A percentile compares a stretch with the other conserved stretches of the same genome.
Evolutionary conservation across 495 filamentous ascomycete species (phyloP).

Genomic region (Apiosordaria backusii): DNA sequence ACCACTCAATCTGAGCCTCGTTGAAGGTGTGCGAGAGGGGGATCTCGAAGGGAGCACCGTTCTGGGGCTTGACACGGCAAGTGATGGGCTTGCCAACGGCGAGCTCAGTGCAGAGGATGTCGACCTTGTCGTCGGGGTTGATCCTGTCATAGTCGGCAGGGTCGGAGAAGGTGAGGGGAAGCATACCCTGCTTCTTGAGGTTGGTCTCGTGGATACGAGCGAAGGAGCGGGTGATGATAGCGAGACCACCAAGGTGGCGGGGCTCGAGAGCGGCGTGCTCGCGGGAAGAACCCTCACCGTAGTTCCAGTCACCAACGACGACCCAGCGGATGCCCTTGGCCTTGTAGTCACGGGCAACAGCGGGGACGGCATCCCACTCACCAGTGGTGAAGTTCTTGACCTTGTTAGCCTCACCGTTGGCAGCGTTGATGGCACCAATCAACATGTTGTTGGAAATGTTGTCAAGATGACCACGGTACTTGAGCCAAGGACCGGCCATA

Average conservation of each 20-base stretch:
- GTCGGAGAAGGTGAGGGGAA: constrained; percentile 90
- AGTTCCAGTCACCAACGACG: constrained; percentile 99
- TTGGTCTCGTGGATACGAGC: constrained; percentile 99
- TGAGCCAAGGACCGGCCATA: constrained; percentile 98
- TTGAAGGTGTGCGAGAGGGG: constrained; percentile 95
- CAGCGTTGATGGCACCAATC: constrained; percentile 94
- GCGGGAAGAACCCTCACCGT: constrained; percentile 94
- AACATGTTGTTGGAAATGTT: constrained; percentile 99
- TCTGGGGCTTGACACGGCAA: constrained; percentile 83
- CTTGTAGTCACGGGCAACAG: constrained; percentile 97
- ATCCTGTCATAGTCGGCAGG: constrained; percentile 98
- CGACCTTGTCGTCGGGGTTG: constrained; percentile 85
- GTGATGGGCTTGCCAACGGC: constrained; percentile 93
- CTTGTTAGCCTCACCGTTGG: constrained; percentile 97
- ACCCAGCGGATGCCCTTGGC: constrained; percentile 93
- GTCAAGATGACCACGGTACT: constrained; percentile 99
- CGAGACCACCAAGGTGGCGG: constrained; percentile 92
- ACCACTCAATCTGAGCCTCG: constrained; percentile 95
- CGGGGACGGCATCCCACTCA: constrained; percentile 82
- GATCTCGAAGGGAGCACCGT: constrained; percentile 73
- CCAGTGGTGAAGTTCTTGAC: constrained; percentile 86
- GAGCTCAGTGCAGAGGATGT: constrained; percentile 85
- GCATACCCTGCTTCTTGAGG: constrained; percentile 99
- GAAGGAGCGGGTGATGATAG: constrained; percentile 93
- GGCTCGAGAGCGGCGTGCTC: constrained; percentile 98